phyloP scores from a whole-genome alignment of 129 eudicot genomes.

The Flaveria linearis region DNA sequence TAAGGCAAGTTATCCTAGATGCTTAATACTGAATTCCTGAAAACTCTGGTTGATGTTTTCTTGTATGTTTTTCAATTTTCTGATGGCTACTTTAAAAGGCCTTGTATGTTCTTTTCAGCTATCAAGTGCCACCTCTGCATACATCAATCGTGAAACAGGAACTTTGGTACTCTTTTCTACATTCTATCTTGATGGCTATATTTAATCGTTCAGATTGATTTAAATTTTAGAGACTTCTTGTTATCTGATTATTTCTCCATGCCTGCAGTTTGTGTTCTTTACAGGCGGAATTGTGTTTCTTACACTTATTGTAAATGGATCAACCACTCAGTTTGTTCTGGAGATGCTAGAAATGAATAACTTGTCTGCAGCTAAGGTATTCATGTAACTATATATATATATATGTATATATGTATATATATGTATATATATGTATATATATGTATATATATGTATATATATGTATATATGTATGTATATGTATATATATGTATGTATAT shows the following conservation, averaged over 20 bases:
- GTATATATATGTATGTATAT: too few relatives aligned
- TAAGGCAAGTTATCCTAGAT: conserved; percentile 54
- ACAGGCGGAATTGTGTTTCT: conserved; percentile 92
- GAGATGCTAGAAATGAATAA: conserved; percentile 63
- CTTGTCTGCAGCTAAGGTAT: conserved; percentile 74
- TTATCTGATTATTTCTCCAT: background rate
- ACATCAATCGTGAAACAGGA: conserved; percentile 70
- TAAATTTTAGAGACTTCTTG: background rate
- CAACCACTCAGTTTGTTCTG: conserved; percentile 84
- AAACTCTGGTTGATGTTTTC: background rate
- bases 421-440: too few relatives aligned
- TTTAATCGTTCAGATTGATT: background rate
- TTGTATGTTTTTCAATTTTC: background rate
- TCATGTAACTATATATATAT: too few relatives aligned
- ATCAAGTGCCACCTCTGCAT: conserved; percentile 53
- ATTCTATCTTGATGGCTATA: conserved; percentile 1
- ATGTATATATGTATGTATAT: too few relatives aligned
- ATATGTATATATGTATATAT: too few relatives aligned
- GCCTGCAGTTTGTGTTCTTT: conserved; percentile 87
- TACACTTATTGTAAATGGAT: conserved; percentile 86
- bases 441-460: too few relatives aligned
- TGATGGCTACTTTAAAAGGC: background rate
- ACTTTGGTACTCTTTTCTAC: conserved; percentile 53
- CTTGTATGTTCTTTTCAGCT: conserved; percentile 54
- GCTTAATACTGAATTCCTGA: background rate